phyloP scores from a whole-genome alignment of 345 rosid species.

The Angophora floribunda region DNA sequence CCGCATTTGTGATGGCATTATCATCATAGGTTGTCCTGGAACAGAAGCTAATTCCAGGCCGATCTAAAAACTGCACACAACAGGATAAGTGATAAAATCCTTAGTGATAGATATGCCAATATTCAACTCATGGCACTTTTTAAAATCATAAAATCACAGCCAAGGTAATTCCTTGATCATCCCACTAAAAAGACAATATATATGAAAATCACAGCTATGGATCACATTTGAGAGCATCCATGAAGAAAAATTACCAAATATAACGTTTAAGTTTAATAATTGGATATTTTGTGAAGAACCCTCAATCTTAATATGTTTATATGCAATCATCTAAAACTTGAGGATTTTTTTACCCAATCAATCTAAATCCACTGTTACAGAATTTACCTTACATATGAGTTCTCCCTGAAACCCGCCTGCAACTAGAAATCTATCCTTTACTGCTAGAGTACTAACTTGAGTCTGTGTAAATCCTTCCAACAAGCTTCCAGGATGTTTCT shows the following conservation, averaged over 20 bases:
- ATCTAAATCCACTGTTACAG: neutral
- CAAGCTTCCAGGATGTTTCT: slow-evolving; percentile 74
- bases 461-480: slow-evolving; percentile 72
- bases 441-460: slow-evolving; percentile 80
- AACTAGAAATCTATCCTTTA: slow-evolving; percentile 55
- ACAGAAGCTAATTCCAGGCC: slow-evolving; percentile 86
- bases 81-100: neutral
- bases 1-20: slow-evolving; percentile 88
- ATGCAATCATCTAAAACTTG: neutral
- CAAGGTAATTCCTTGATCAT: neutral
- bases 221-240: neutral
- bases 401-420: slow-evolving; percentile 91
- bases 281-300: neutral
- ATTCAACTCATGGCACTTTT: neutral
- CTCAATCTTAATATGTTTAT: neutral
- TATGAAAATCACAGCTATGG: neutral
- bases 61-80: slow-evolving; percentile 56
- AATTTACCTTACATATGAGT: slow-evolving; percentile 63
- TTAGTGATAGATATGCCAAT: neutral
- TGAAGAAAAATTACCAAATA: neutral
- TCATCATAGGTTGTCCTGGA: slow-evolving; percentile 81
- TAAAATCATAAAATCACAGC: neutral
- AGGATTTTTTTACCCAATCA: neutral
- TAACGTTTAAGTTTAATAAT: neutral
- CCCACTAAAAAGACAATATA: neutral